Base-by-base conservation (phyloP, 805 yeast genomes). In the Metschnikowia sp. region DNA sequence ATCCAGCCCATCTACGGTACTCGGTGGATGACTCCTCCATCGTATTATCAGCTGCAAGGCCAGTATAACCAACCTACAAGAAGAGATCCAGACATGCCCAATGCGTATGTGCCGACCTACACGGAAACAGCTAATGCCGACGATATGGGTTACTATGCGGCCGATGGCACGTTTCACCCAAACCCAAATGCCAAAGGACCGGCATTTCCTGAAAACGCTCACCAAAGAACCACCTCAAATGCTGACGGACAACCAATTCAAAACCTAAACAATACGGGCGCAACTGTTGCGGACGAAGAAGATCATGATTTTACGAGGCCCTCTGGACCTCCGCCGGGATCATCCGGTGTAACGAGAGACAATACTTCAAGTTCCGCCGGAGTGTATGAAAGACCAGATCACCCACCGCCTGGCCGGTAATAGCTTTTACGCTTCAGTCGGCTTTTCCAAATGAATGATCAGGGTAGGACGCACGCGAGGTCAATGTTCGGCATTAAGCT, bases 21-120 rank as follows among this genome's bases (percentile, higher is more conserved):
- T 1, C 79, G 86, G 10, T 86, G 95, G 95, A 80, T 89, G 70
- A 85, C 94, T 0, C 96, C 96, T 7, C 95, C 95, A 0, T 74
- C 83, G 10, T 88, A 88, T 59, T 62, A 72, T 40, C 88, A 83
- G 54, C 78, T 89, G 1, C 86, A 86, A 57, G 70, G 69, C 43
- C 82, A 79, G 48, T 77, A 80, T 53, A 69, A 75, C 45, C 74
- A 72, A 39, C 77, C 76, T 0, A 39, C 50, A 2, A 62, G 61
- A 35, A 66, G 72, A 8, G 78, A 76, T 39, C 76, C 77, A 2
- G 74, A 66, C 32, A 52, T 61, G 47, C 71, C 68, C 11, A 59
- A 62, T 38, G 60, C 66, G 8, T 81, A 72, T 54, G 88, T 85
- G 1, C 95, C 95, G 0, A 75, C 83, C 2, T 86, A 86, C 53